These are phyloP conservation scores for Kondoa malvinella DNA, from an alignment of 768 basidiomycete genomes.

Conservation along the genomic window DNA sequence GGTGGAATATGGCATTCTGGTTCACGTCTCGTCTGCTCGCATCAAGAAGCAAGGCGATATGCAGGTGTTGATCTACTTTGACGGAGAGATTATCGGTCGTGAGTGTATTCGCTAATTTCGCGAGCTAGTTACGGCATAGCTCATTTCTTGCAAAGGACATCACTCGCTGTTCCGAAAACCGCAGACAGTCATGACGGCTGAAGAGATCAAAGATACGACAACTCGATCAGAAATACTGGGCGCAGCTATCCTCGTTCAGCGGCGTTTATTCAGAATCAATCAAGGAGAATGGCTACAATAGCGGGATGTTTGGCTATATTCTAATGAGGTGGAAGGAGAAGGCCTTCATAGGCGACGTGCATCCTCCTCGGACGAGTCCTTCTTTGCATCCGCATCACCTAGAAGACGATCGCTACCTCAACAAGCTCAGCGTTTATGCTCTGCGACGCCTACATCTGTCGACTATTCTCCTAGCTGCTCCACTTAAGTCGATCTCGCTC, in stretches of 20 bases:
- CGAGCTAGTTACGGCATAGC: background rate
- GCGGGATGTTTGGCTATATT: background rate
- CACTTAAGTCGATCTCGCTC: no score
- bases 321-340: background rate
- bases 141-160: background rate
- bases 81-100: background rate
- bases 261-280: background rate
- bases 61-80: background rate
- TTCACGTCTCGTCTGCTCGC: no score
- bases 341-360: background rate
- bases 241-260: background rate
- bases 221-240: background rate
- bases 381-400: no score
- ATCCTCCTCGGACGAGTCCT: background rate
- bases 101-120: no score
- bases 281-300: background rate
- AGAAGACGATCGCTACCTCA: no score
- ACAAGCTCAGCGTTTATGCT: no score
- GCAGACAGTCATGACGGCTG: background rate
- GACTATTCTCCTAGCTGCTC: no score
- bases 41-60: background rate
- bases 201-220: background rate
- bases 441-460: no score
- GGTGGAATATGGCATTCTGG: no score
- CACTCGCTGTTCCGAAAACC: background rate